Base-by-base conservation (phyloP, 1,284 basidiomycete species). In the Tranzscheliella williamsii region DNA sequence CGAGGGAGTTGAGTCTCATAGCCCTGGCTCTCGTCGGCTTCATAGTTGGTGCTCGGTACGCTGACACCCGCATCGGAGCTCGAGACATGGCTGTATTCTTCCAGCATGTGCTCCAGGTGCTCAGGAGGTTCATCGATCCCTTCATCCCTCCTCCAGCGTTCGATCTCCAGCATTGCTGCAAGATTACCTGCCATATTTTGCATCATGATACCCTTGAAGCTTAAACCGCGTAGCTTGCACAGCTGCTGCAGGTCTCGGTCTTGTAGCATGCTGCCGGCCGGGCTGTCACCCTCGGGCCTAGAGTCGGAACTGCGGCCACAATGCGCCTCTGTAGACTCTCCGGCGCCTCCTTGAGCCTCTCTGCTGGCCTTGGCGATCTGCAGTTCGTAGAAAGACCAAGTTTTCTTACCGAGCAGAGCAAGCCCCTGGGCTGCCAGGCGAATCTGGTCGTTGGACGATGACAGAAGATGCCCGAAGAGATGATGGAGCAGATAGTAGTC, bases 401-500 rank as follows among this genome's bases (percentile, higher is more conserved):
- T 53, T 26, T 41, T 42, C 27, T 54, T 47, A 11, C 61, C 54
- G 3, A 64, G 47, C 42, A 64, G 34, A 5, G 49, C 42, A 16
- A 64, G 30, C 0, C 61, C 61, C 35, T 64, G 29, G 3, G 46
- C 43, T 2, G 51, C 61, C 16, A 64, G 31, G 17, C 42, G 48
- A 4, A 36, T 33, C 2, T 41, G 35, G n/a, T 55, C 52, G 11
- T 49, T 43, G 6, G 49, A 38, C 4, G 43, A 45, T 4, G 42
- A 46, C 2, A 65, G 44, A 7, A 55, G 27, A 23, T 54, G 55
- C 6, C 62, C 62, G 9, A 65, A 65, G 3, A 65, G 51, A 24
- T 55, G 48, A 18, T 58, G 62, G 1, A 65, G 42, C 22, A 65
- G 48, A 27, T 60, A 65, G 42, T 60, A 65, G 38, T 65, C 56